Base-by-base conservation (phyloP, 1,139 yeast species). In the Keqinozyma sinolaborantium region DNA sequence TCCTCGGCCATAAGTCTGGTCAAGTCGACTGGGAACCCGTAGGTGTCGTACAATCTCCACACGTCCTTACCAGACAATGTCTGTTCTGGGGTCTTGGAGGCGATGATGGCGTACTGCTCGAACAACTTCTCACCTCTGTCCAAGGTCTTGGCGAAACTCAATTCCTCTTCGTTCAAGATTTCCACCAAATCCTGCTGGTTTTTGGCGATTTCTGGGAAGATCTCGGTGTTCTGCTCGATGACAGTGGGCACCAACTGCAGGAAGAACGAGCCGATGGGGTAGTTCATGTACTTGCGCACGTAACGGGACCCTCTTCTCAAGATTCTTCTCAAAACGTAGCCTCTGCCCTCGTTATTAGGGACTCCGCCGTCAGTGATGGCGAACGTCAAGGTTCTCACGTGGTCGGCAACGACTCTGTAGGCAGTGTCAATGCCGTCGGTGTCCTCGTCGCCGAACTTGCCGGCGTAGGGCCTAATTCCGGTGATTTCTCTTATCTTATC, bases 281-380 rank as follows among this genome's bases (percentile, higher is more conserved):
- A 90, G 64, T 87, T 80, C 83, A 92, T 82, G 68, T 92, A 88
- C 67, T 92, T 92, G 63, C 97, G 84, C 30, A 84, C 97, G 52
- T 86, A 92, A 62, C 98, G 85, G 28, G 96, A 86, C 51, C 98
- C 99, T 70, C 99, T 83, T 71, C 99, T 84, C 53, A 92, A 73
- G 48, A 92, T 88, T 68, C 99, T 83, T 69, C 99, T 83, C 55
- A 92, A 70, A 25, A 92, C 99, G 53, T 92, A 92, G 47, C 99
- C 99, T 66, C 98, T 83, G 50, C 99, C 99, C 58, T 92, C 98
- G 54, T 90, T 92, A 64, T 92, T 92, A 52, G 99, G 99, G 35
- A 94, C 97, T 51, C 98, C 98, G 50, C 99, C 99, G 60, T 92
- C 99, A 30, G 95, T 85, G 42, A 92, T 75, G 33, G 99, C 97